Conservation (phyloP, 305 asterid species). For the Stenogyne calaminthoides region DNA sequence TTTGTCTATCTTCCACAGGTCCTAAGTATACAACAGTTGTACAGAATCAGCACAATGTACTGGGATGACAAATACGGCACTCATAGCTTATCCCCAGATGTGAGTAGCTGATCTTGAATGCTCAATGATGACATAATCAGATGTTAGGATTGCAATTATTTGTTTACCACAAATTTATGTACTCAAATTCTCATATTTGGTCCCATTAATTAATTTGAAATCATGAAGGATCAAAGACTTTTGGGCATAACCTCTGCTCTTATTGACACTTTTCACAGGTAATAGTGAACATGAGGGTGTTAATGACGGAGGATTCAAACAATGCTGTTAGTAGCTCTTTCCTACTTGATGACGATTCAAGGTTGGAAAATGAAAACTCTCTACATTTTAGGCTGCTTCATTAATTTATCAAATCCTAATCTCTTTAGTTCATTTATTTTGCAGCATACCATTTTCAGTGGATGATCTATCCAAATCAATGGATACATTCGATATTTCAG, state of each 20-base stretch:
- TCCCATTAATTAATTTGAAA: not conserved
- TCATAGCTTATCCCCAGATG: slow-evolving; percentile 88
- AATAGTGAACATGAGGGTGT: slow-evolving; percentile 75
- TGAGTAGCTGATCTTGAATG: slow-evolving; percentile 37
- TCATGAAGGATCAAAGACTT: not conserved
- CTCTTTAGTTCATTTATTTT: slow-evolving; percentile 15
- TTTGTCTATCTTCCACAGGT: slow-evolving; percentile 51
- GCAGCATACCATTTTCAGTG: slow-evolving; percentile 97
- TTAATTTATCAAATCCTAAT: slow-evolving; percentile 6
- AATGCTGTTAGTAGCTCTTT: slow-evolving; percentile 95
- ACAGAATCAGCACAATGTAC: slow-evolving; percentile 98
- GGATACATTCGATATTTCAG: slow-evolving; percentile 81
- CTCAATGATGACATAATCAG: not conserved
- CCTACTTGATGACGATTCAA: slow-evolving; percentile 93
- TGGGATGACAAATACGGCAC: slow-evolving; percentile 99
- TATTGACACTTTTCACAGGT: slow-evolving; percentile 49
- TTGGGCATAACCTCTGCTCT: not conserved
- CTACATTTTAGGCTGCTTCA: slow-evolving; percentile 1
- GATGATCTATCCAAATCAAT: slow-evolving; percentile 93
- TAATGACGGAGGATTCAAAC: slow-evolving; percentile 95
- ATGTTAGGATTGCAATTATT: not conserved
- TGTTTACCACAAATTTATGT: too few relatives aligned
- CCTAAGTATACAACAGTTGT: slow-evolving; percentile 93
- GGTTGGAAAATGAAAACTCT: slow-evolving; percentile 50
- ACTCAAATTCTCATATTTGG: not conserved